Conservation (phyloP, 1,284 basidiomycete species). For the Heterobasidion parviporum region DNA sequence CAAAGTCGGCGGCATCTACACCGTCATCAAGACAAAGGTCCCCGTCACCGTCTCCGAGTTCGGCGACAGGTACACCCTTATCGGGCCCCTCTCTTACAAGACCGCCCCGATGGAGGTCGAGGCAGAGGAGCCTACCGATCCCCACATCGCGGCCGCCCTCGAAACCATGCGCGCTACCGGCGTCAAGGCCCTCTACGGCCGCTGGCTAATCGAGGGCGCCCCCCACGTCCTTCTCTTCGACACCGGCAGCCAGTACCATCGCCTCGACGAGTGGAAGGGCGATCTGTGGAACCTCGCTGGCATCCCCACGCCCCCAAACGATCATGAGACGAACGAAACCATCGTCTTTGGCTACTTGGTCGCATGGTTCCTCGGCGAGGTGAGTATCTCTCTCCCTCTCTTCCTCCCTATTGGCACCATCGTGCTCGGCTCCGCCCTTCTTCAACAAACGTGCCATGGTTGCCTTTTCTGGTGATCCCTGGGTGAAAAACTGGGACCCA, state of each 20-base stretch:
- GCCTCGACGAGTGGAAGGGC: slow-evolving; percentile 96
- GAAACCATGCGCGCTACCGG: slow-evolving; percentile 79
- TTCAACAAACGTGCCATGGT: no score
- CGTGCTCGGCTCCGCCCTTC: no score
- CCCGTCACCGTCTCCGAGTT: slow-evolving; percentile 94
- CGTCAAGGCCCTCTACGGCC: slow-evolving; percentile 90
- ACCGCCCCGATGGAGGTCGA: slow-evolving; percentile 98
- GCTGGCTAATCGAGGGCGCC: slow-evolving; percentile 96
- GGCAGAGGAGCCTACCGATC: slow-evolving; percentile 76
- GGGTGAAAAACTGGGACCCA: no score
- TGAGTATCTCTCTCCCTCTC: slow-evolving; percentile 29
- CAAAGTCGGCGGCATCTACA: slow-evolving; percentile 99
- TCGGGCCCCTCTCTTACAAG: slow-evolving; percentile 96
- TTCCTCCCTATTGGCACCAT: slow-evolving; percentile 1
- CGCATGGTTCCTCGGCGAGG: slow-evolving; percentile 99
- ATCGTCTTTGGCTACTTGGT: slow-evolving; percentile 98
- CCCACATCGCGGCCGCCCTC: slow-evolving; percentile 63
- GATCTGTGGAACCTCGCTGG: slow-evolving; percentile 98
- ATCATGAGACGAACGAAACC: slow-evolving; percentile 98
- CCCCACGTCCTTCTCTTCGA: slow-evolving; percentile 95
- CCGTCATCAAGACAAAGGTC: slow-evolving; percentile 98
- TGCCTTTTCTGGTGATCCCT: no score
- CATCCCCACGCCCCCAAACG: slow-evolving; percentile 92
- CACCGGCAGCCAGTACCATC: slow-evolving; percentile 81
- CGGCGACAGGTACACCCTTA: slow-evolving; percentile 86